These are phyloP conservation scores for Septoria linicola DNA, from an alignment of 2,329 filamentous ascomycete genomes.

Conservation along the genomic window DNA sequence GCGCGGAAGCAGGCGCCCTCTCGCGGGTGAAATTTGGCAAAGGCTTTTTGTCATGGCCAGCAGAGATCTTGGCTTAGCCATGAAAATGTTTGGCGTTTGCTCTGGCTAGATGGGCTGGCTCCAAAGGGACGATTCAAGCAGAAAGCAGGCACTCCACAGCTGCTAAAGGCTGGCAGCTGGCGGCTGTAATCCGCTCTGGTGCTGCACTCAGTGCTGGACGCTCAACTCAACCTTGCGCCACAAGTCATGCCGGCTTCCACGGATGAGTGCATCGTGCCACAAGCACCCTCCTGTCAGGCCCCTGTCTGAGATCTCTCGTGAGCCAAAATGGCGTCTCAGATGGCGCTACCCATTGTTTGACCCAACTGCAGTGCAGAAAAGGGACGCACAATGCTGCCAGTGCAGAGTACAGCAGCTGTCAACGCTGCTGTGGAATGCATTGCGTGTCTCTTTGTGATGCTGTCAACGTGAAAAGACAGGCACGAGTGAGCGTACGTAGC, in stretches of 20 bases:
- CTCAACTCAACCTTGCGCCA: constrained; percentile 19
- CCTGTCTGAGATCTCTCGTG: constrained; percentile 26
- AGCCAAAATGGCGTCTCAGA: constrained; percentile 26
- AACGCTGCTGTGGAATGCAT: constrained; percentile 26
- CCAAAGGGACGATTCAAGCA: background rate
- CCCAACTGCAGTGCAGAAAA: constrained; percentile 18
- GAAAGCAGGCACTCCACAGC: constrained; percentile 4
- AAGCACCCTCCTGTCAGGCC: constrained; percentile 9
- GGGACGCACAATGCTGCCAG: constrained; percentile 23
- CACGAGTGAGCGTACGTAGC: constrained; percentile 15
- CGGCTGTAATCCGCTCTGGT: constrained; percentile 20
- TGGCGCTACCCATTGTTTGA: constrained; percentile 29
- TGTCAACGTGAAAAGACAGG: constrained; percentile 29
- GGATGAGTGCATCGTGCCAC: constrained; percentile 17
- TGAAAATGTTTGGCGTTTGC: constrained; percentile 27
- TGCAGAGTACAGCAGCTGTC: constrained; percentile 23
- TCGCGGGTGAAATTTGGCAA: constrained; percentile 12
- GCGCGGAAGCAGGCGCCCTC: constrained; percentile 21
- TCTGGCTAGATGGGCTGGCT: constrained; percentile 11
- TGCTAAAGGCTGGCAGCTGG: constrained; percentile 12
- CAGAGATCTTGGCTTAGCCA: constrained; percentile 18
- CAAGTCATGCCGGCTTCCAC: constrained; percentile 20
- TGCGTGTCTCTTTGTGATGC: constrained; percentile 26
- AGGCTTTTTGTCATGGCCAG: constrained; percentile 25
- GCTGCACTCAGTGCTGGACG: constrained; percentile 11